Base-by-base conservation (phyloP, 106 monocot genomes). In the Dioscorea zingiberensis region DNA sequence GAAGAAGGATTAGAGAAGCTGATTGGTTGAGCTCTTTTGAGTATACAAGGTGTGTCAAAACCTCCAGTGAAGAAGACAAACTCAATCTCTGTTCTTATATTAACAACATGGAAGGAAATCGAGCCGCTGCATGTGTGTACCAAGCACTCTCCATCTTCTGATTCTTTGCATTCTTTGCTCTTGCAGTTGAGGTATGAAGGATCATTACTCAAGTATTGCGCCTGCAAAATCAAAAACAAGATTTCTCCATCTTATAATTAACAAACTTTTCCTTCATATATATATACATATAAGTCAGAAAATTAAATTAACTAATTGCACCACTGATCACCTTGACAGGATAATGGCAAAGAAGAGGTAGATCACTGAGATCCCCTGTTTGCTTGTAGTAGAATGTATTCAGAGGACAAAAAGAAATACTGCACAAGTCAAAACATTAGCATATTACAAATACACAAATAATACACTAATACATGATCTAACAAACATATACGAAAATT, bases 311-410 rank as follows among this genome's bases (percentile, higher is more conserved):
- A 51, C 15, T 51, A 51, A 15, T 16, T 18, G 7, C 2, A n/a
- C 47, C n/a, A 16, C 19, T 25, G 54, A 5, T 60, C 15, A 91
- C 90, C 90, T 87, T 87, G 68, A 86, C 91, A 70, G 91, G 91
- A 63, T 91, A 91, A 64, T 91, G 83, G 76, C 91, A 91, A 24
- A 91, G 83, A 68, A 91, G 84, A 68, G 87, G 86, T 21, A 91
- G 71, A 7, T 28, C 54, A 38, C 78, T 84, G 6, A 84, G 54
- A 54, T 91, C 91, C 54, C 91, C 91, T 0, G 91, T 91, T 67
- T 87, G 67, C 22, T 55, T 27, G 27, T 91, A 91, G 13, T 75
- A 59, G n/a, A 65, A 14, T 0, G 65, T 46, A 64, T 63, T 77
- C 53, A 79, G 58, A 10, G 81, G 83, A 47, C 91, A 91, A 58